Evolutionary conservation across 139 green algal species (phyloP).

Genomic region (Volvox reticuliferus): DNA sequence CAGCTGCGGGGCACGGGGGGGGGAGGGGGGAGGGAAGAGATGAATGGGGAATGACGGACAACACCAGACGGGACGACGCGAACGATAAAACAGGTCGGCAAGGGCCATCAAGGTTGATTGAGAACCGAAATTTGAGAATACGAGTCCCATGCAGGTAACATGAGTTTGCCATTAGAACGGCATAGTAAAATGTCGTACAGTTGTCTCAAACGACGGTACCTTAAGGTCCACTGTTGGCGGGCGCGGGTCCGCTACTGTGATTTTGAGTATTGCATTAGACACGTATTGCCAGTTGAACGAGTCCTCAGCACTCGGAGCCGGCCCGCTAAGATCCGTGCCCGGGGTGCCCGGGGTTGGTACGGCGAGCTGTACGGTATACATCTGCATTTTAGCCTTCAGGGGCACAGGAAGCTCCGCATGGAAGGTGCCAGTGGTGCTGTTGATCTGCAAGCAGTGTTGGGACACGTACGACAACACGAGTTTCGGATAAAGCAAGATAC

Average conservation of each 20-base stretch:
- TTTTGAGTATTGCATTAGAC: neutral
- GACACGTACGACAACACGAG: too few species aligned
- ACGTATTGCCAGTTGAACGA: neutral
- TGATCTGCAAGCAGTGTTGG: neutral
- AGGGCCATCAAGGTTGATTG: too few species aligned
- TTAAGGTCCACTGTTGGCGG: slow-evolving; percentile 62
- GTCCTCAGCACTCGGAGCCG: neutral
- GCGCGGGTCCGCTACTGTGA: slow-evolving; percentile 64
- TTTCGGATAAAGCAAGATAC: too few species aligned
- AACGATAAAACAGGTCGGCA: too few species aligned
- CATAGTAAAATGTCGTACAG: neutral
- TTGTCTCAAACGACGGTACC: neutral
- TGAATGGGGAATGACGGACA: too few species aligned
- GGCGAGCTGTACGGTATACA: slow-evolving; percentile 8
- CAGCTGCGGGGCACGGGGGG: neutral
- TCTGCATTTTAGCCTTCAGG: neutral
- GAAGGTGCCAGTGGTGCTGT: neutral
- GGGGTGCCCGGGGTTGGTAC: neutral
- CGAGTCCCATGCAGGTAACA: too few species aligned
- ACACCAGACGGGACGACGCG: too few species aligned
- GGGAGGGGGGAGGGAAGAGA: neutral
- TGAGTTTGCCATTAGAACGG: too few species aligned
- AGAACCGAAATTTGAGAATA: too few species aligned
- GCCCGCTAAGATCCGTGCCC: neutral
- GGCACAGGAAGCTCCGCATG: slow-evolving; percentile 27